Evolutionary conservation across 2,329 filamentous ascomycete genomes (phyloP), one percentile per base, ranked within the genome.

Genomic region (Alternaria solani): DNA sequence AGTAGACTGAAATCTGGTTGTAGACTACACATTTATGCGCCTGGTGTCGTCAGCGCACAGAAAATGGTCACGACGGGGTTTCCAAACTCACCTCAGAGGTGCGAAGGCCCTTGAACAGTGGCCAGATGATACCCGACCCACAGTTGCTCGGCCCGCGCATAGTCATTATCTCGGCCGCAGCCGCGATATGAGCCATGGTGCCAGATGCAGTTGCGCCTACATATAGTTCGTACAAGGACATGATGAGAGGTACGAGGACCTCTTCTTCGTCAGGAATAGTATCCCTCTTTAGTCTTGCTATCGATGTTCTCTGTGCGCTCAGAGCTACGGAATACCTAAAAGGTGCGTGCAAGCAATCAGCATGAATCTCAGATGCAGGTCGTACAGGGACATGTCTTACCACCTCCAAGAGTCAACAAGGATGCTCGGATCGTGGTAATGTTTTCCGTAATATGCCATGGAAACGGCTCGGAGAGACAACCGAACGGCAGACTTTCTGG

Each of bases 391-490:
- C 11, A 30, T 1, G 4, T 30, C 28, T 30, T 30, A 30, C 32
- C 32, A 77, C 32, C 68, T 64, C 56, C 71, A 76, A 0, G 74
- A 75, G 25, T 77, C 75, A 3, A 74, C 59, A 7, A 75, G 47
- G 23, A 77, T 71, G 12, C 69, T 62, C 1, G 69, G 59, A 41
- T 77, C 69, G n/a, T 67, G 46, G 44, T 75, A 71, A 4, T 71
- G 42, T n/a, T 70, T 72, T 5, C 71, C 73, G 32, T 70, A 77
- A 28, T 71, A 77, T 1, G 73, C 74, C 75, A 77, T 75, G 11
- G 73, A 72, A 1, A 73, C 63, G 44, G 75, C 73, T 7, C 75
- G 73, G 16, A 77, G 69, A 1, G 74, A 74, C 7, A 75, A 43
- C n/a, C 61, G 65, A 11, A 77, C 54, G 2, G 71, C 71, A 18